Evolutionary conservation across 2,329 filamentous ascomycete species (phyloP).

Genomic region (Exophiala mesophila): DNA sequence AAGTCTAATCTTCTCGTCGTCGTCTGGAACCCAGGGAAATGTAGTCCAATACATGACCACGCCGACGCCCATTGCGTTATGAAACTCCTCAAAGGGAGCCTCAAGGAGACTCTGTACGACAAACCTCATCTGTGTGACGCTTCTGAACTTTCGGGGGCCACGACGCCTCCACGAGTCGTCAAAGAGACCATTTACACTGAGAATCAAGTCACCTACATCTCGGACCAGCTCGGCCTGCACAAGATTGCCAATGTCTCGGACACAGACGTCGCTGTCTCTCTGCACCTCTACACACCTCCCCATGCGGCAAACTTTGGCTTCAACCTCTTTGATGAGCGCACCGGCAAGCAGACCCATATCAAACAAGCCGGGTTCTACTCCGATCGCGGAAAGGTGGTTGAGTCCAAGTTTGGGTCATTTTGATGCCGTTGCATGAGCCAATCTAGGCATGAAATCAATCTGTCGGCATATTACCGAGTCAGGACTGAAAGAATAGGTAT

Average conservation of each 20-base stretch:
- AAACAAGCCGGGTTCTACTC: conserved; percentile 70
- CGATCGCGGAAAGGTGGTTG: conserved; percentile 36
- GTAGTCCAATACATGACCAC: conserved; percentile 82
- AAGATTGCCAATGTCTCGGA: conserved; percentile 67
- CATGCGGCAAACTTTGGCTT: conserved; percentile 81
- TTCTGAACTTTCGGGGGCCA: conserved; percentile 38
- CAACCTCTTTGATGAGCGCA: conserved; percentile 72
- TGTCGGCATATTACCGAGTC: no score
- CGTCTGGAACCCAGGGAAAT: conserved; percentile 73
- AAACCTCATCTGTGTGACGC: conserved; percentile 54
- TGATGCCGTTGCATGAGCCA: no score
- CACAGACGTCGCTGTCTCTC: conserved; percentile 69
- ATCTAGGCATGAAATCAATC: no score
- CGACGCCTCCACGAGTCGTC: conserved; percentile 56
- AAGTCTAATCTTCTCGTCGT: conserved; percentile 65
- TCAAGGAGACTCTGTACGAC: conserved; percentile 76
- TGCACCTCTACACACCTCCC: conserved; percentile 85
- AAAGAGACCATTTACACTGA: conserved; percentile 63
- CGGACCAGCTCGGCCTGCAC: conserved; percentile 79
- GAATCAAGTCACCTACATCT: conserved; percentile 84
- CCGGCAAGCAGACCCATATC: conserved; percentile 68
- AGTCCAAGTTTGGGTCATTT: conserved; percentile 27
- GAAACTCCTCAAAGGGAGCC: conserved; percentile 73
- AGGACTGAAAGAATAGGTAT: no score
- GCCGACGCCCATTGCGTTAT: conserved; percentile 88